Conservation (phyloP, 2,329 filamentous ascomycete species). For the Arachnomyces sp. region DNA sequence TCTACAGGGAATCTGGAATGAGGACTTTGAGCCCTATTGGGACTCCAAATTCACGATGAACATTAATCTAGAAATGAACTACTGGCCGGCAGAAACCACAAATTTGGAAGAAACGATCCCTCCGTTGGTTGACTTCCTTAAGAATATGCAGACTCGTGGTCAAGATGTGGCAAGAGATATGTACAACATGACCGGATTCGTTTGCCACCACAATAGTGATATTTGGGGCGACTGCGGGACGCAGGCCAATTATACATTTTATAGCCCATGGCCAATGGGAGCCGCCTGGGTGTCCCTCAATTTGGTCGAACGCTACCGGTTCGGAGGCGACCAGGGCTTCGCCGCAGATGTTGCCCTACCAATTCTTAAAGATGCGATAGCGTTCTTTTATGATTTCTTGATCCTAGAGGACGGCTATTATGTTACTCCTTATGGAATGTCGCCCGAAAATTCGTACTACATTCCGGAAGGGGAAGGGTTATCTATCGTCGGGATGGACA, state of each 20-base stretch:
- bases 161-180: conserved; percentile 46
- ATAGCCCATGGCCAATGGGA: conserved; percentile 34
- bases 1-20: conserved; percentile 51
- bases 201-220: conserved; percentile 52
- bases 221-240: conserved; percentile 52
- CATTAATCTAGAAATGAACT: conserved; percentile 57
- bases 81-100: conserved; percentile 50
- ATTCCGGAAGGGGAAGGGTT: conserved; percentile 22
- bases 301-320: conserved; percentile 51
- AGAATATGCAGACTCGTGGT: conserved; percentile 33
- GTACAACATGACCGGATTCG: conserved; percentile 50
- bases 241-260: conserved; percentile 39
- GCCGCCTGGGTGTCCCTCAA: conserved; percentile 56
- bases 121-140: conserved; percentile 37
- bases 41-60: conserved; percentile 51
- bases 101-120: conserved; percentile 38
- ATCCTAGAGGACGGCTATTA: conserved; percentile 18
- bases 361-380: conserved; percentile 21
- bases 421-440: conserved; percentile 22
- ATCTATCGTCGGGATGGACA: too few relatives aligned
- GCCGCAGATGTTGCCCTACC: conserved; percentile 16
- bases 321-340: conserved; percentile 28
- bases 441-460: conserved; percentile 24
- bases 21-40: conserved; percentile 43
- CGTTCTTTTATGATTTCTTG: conserved; percentile 25